Evolutionary conservation across 1,284 basidiomycete genomes (phyloP), one percentile per base, ranked within the genome.

Genomic region (Cutaneotrichosporon spelunceum): DNA sequence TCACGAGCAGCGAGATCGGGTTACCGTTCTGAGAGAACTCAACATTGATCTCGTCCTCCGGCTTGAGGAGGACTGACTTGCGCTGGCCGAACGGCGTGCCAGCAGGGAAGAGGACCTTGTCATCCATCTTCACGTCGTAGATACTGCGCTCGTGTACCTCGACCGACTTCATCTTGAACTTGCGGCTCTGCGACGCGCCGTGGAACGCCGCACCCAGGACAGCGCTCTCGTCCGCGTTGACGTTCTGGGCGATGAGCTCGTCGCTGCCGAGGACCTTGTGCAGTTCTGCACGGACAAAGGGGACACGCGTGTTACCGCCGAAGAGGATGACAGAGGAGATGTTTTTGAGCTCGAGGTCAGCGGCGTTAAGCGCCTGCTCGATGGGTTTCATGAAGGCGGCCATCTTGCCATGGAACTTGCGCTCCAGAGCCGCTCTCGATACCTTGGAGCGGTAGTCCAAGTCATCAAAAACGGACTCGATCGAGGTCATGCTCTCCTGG

Each of bases 181-280:
- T 91, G 44, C 88, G 84, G 71, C 89, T 93, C 54, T 94, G 84
- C 33, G 86, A 85, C 4, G 96, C 96, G 24, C 93, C 96, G 69
- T 96, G 88, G 59, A 97, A 87, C 2, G 91, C 96, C 5, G 95
- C 94, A 53, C 91, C 93, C 57, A 99, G 86, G 16, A 97, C 95
- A 13, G 90, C 90, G 0, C 93, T 92, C 82, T 99, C 95, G 76
- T 99, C 96, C 0, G 95, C 89, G 74, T 99, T 99, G 59, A 99
- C 91, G 70, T 97, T 97, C 71, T 89, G 84, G 8, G 93, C 91
- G 66, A 96, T 89, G 75, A 89, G 90, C 52, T 76, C 72, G 45
- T 63, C 87, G 84, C 88, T 86, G 73, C 91, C 91, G 57, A 93
- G 88, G 33, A 86, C 84, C 1, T 84, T 82, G 69, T 85, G 87